Conservation (phyloP, 2,329 filamentous ascomycete species). For the Fusarium papillatum region DNA sequence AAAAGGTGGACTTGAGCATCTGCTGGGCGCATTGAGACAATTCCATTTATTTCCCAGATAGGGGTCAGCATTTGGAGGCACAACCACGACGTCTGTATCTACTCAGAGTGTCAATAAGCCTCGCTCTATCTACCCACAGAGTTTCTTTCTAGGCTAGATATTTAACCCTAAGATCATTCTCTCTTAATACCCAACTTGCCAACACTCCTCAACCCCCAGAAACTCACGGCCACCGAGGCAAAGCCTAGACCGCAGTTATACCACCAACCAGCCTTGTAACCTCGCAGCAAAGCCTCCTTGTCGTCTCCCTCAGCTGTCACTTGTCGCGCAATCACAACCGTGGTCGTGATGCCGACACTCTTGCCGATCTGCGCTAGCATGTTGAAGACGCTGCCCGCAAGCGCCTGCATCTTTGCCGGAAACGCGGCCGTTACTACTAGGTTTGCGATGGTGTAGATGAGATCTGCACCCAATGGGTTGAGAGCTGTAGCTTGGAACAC, state of each 20-base stretch:
- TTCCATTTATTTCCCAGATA: background rate
- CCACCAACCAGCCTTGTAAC: constrained; percentile 62
- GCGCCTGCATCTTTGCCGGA: constrained; percentile 63
- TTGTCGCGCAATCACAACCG: constrained; percentile 53
- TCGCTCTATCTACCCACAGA: background rate
- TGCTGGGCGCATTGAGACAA: background rate
- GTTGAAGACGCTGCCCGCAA: constrained; percentile 71
- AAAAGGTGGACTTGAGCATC: background rate
- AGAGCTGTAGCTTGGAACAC: constrained; percentile 55
- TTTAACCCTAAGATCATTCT: background rate
- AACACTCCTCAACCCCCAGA: constrained; percentile 18
- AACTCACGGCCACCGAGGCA: constrained; percentile 1
- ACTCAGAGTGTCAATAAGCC: background rate
- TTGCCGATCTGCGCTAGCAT: constrained; percentile 66
- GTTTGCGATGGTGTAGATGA: constrained; percentile 65
- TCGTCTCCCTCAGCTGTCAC: constrained; percentile 42
- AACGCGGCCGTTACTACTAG: constrained; percentile 66
- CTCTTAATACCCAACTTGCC: constrained; percentile 26
- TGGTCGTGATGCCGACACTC: constrained; percentile 56
- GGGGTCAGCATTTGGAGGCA: background rate
- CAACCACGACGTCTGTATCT: background rate
- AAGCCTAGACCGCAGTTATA: constrained; percentile 55
- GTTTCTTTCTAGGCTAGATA: background rate
- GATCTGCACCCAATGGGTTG: constrained; percentile 53
- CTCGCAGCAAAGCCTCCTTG: constrained; percentile 52